Conservation (phyloP, 2,329 filamentous ascomycete genomes). For the Dactylellina leptospora region DNA sequence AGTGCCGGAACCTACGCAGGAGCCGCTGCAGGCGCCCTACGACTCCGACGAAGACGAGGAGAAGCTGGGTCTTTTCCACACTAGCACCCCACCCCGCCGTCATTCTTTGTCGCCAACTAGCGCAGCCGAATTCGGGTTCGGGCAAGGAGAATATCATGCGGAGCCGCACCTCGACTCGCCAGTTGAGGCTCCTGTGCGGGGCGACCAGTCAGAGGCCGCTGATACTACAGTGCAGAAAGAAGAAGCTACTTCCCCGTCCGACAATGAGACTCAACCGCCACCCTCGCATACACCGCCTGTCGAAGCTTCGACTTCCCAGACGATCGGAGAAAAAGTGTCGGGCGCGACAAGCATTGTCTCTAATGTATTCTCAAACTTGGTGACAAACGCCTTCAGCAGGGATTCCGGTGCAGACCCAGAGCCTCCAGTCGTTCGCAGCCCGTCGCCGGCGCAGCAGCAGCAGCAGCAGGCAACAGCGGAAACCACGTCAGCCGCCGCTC, state of each 20-base stretch:
- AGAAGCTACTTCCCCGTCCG: constrained; percentile 20
- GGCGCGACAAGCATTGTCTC: constrained; percentile 19
- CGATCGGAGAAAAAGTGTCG: constrained; percentile 28
- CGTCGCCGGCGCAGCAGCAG: constrained; percentile 24
- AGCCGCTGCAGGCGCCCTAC: constrained; percentile 16
- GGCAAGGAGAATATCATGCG: background rate
- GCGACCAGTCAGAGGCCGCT: background rate
- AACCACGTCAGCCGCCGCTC: constrained; percentile 41
- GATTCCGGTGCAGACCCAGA: constrained; percentile 26
- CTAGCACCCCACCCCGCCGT: constrained; percentile 45
- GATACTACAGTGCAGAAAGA: background rate
- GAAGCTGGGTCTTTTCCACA: constrained; percentile 33
- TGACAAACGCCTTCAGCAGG: constrained; percentile 29
- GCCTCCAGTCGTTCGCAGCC: constrained; percentile 7
- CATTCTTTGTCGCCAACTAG: constrained; percentile 34
- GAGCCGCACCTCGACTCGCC: constrained; percentile 26
- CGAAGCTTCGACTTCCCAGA: constrained; percentile 18
- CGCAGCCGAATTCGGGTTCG: constrained; percentile 24
- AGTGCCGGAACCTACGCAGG: constrained; percentile 32
- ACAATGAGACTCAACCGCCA: constrained; percentile 12
- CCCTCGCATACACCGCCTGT: constrained; percentile 19
- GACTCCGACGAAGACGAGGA: constrained; percentile 38
- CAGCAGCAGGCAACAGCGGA: constrained; percentile 21
- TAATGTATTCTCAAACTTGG: constrained; percentile 33
- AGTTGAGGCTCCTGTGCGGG: background rate